Base-by-base conservation (phyloP, 2,329 filamentous ascomycete species). In the Tolypocladium endophyticum region DNA sequence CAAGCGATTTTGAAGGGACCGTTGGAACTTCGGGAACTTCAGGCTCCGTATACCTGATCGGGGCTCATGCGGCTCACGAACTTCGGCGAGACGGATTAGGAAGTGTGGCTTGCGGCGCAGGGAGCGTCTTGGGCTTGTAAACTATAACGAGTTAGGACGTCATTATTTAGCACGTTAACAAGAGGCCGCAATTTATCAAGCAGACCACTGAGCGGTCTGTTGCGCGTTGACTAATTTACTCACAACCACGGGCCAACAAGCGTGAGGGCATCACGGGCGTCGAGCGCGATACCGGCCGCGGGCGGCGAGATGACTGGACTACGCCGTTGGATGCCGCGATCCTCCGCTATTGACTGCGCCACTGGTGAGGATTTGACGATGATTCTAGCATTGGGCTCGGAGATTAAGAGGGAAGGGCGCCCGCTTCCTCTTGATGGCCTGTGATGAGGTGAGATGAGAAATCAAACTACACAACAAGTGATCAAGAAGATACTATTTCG, bases 11-110 rank as follows among this genome's bases (percentile, higher is more conserved):
- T 16, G 28, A 52, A 52, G 23, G 47, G 4, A 16, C 2, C 2
- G 4, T 53, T 30, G 25, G 25, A 50, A 18, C 39, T 20, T n/a
- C n/a, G n/a, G n/a, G n/a, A n/a, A n/a, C n/a, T n/a, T n/a, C n/a
- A n/a, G n/a, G n/a, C n/a, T n/a, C n/a, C n/a, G n/a, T n/a, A n/a
- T n/a, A n/a, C n/a, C n/a, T n/a, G n/a, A n/a, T n/a, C n/a, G n/a
- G n/a, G n/a, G n/a, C n/a, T n/a, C n/a, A n/a, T n/a, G n/a, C n/a
- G n/a, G 8, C 30, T 33, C 5, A 6, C n/a, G 4, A 18, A 7
- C 5, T 30, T 55, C 61, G 61, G 61, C 61, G 60, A 62, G 61
- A 61, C 61, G 60, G 45, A 60, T 61, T 38, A 20, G 59, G 52
- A 35, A 53, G 12, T 8, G 33, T n/a, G 45, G 47, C 35, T 39